Base-by-base conservation (phyloP, 2,329 filamentous ascomycete species). In the Huntiella abstrusa region DNA sequence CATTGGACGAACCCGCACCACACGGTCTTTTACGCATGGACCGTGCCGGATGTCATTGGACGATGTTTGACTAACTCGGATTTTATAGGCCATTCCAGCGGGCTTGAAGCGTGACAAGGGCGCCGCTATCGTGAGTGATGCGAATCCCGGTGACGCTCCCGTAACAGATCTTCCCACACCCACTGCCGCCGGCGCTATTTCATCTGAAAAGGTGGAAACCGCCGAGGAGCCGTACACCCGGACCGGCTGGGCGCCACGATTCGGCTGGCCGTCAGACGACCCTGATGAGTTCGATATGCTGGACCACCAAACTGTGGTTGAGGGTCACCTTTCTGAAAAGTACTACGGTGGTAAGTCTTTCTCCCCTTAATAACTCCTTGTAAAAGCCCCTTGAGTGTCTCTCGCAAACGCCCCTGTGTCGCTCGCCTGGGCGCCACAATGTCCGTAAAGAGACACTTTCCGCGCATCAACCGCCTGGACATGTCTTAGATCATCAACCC, bases 241-340 rank as follows among this genome's bases (percentile, higher is more conserved):
- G 15, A 84, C 86, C 4, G 91, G 91, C 43, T 96, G 91, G 91
- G 78, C 83, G 11, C 91, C 91, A 36, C 76, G 75, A 52, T 86
- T 95, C 58, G 85, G 85, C 54, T 77, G 75, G 65, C 74, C 74
- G 2, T 70, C 79, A 37, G 65, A 69, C 36, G 60, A 67, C 37
- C 63, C 64, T n/a, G 67, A 73, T 28, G 70, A 67, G 10, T 77
- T 80, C 49, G 85, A 75, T 50, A 60, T 93, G 56, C 69, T 91
- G 35, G 87, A 98, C 57, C 87, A 95, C 59, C 75, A 86, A 56
- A 94, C 86, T 1, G 83, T 80, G 66, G 61, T 96, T 17, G 92
- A 98, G 59, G 73, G 77, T 50, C 80, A 79, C 60, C 63, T 98
- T 33, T 77, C 88, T 37, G 87, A 96, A 58, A 83, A 83, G 58